These are phyloP conservation scores for Blakeslea trispora DNA, from an alignment of 371 early-diverging fungal genomes.

Conservation along the genomic window DNA sequence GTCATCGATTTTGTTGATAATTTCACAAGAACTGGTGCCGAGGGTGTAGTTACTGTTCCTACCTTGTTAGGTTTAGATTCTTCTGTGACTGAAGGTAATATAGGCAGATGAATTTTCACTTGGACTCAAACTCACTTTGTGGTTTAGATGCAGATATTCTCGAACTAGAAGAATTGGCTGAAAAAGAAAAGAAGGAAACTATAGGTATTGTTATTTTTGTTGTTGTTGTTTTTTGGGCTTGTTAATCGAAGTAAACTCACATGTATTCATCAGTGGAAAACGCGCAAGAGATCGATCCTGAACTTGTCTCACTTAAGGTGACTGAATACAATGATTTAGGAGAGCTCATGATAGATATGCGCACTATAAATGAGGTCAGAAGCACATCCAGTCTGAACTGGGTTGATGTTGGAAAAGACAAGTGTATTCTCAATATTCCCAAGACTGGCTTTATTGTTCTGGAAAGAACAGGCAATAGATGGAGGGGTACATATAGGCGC, in stretches of 20 bases:
- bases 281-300: constrained; percentile 19
- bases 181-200: constrained; percentile 6
- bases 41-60: constrained; percentile 62
- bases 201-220: not conserved
- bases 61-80: constrained; percentile 72
- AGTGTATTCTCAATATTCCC: constrained; percentile 39
- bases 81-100: constrained; percentile 29
- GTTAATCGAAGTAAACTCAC: too few species aligned
- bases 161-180: constrained; percentile 9
- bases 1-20: constrained; percentile 87
- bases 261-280: constrained; percentile 4
- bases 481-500: constrained; percentile 17
- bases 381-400: constrained; percentile 42
- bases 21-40: constrained; percentile 31
- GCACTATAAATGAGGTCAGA: constrained; percentile 31
- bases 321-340: constrained; percentile 57
- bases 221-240: too few species aligned
- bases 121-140: not conserved
- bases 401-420: constrained; percentile 49
- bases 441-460: constrained; percentile 28
- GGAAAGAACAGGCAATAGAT: constrained; percentile 22
- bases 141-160: constrained; percentile 14
- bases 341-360: constrained; percentile 47
- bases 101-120: too few species aligned
- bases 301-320: constrained; percentile 37